Base-by-base conservation (phyloP, 495 filamentous ascomycete genomes). In the Polyplosphaeria fusca region DNA sequence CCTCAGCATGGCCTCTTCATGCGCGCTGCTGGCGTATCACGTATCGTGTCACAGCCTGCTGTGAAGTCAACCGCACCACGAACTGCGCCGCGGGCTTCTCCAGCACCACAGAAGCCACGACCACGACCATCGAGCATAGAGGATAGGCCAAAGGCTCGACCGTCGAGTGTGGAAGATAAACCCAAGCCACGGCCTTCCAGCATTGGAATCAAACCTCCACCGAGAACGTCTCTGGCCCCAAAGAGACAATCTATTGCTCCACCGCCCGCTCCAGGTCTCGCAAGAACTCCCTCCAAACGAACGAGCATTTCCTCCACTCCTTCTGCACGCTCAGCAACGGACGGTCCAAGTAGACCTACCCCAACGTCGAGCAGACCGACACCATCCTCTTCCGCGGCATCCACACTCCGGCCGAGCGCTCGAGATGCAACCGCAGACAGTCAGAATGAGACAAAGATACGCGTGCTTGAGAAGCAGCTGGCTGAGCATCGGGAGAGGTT, bases 1-100 rank as follows among this genome's bases (percentile, higher is more conserved):
- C 82, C 82, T 53, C 81, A 81, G 4, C 81, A 81, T 73, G 93
- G 93, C 63, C 93, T 97, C 86, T 98, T 98, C 64, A 79, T 96
- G 26, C 79, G 86, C 28, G 84, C 88, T 4, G 67, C 76, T 2
- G 82, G 82, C 12, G 52, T 73, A 1, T 73, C 82, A 22, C 75
- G 76, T 24, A 68, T 91, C 18, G 51, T 94, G 37, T 79, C 82
- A 46, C 74, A 82, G 49, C 51, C 63, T 1, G 68, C 61, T 11
- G 49, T 50, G n/a, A 52, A 59, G 3, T 60, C 47, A 0, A 14
- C 39, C 3, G 28, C 16, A 16, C 28, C 52, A 3, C 19, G 18
- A 7, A 35, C 35, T 30, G 43, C 57, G 27, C 2, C 26, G 4
- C 25, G 22, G 47, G 19, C 14, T 23, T 18, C 16, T 16, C 24